These are phyloP conservation scores for Aphanoascus verrucosus DNA, from an alignment of 2,329 filamentous ascomycete genomes.

Conservation along the genomic window DNA sequence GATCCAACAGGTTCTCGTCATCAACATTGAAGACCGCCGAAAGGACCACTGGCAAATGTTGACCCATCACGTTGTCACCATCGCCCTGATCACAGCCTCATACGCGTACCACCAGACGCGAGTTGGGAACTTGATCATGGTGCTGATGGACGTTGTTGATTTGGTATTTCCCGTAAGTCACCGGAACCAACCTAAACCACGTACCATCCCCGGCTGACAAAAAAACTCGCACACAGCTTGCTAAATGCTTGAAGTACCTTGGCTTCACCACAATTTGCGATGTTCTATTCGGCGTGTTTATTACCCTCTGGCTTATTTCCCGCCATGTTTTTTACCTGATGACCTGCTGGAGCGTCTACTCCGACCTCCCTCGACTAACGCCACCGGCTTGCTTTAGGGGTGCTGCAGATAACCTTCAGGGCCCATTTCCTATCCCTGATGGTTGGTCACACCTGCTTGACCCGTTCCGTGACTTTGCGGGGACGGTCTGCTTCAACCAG, in stretches of 20 bases:
- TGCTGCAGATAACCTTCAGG: conserved; percentile 17
- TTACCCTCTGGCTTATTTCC: conserved; percentile 69
- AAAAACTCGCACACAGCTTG: conserved; percentile 49
- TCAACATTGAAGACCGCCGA: conserved; percentile 84
- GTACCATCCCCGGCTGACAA: neutral
- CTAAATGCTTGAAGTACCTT: conserved; percentile 86
- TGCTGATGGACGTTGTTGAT: conserved; percentile 88
- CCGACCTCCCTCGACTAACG: conserved; percentile 53
- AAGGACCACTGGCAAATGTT: conserved; percentile 97
- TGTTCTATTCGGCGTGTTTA: conserved; percentile 70
- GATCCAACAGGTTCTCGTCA: conserved; percentile 84
- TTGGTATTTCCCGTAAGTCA: conserved; percentile 66
- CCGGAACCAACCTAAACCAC: conserved; percentile 10
- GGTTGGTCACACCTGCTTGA: conserved; percentile 55
- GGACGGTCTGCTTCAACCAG: conserved; percentile 69
- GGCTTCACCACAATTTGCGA: conserved; percentile 68
- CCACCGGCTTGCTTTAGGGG: conserved; percentile 60
- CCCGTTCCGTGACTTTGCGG: conserved; percentile 60
- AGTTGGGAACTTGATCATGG: conserved; percentile 79
- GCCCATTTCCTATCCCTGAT: conserved; percentile 30
- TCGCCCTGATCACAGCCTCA: conserved; percentile 23
- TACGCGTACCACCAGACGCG: neutral
- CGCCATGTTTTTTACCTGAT: conserved; percentile 70
- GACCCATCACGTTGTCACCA: conserved; percentile 83
- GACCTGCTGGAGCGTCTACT: conserved; percentile 71